Evolutionary conservation across 177 flowering plant genomes (phyloP), one percentile per base, ranked within the genome.

Genomic region (Vitis hybrid): DNA sequence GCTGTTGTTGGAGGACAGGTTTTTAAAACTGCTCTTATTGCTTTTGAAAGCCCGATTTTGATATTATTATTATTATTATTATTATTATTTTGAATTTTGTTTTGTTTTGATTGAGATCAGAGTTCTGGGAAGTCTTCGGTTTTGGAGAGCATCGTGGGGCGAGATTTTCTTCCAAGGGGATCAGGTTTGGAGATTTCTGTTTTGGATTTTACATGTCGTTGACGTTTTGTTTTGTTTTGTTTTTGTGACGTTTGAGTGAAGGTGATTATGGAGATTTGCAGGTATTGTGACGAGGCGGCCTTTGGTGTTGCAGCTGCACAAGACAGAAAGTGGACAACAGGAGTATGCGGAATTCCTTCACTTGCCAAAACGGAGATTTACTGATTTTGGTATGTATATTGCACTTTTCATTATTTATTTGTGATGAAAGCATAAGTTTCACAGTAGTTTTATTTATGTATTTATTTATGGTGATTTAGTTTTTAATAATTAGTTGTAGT

Each of bases 1-100:
- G 98, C 98, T 61, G 99, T 95, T 60, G 99, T 95, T 51, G 98
- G 98, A 64, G 98, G 98, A 56, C 98, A 93, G 92, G 98, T 91
- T n/a, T 55, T 45, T 8, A 6, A 33, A 33, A 5, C 16, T 52
- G 8, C 18, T 15, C 39, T 12, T 56, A n/a, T 60, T 15, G 64
- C 8, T 62, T 51, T 26, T 50, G 51, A 3, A 49, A 60, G 56
- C 61, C 64, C 3, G 65, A 1, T 22, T 49, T 55, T 45, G 10
- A 29, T 20, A 20, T 52, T 48, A n/a, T 20, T 48, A 20, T 20
- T 20, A 20, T 20, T 20, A 20, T 0, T 20, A 20, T 20, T 20
- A 20, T 20, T 20, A 20, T 52, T 49, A n/a, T 20, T 48, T 20
- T 65, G 48, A 3, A 60, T 65, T 51, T 70, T 61, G 18, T 68